These are phyloP conservation scores for Penicillium simplicissimum DNA, from an alignment of 495 filamentous ascomycete species.

Conservation along the genomic window DNA sequence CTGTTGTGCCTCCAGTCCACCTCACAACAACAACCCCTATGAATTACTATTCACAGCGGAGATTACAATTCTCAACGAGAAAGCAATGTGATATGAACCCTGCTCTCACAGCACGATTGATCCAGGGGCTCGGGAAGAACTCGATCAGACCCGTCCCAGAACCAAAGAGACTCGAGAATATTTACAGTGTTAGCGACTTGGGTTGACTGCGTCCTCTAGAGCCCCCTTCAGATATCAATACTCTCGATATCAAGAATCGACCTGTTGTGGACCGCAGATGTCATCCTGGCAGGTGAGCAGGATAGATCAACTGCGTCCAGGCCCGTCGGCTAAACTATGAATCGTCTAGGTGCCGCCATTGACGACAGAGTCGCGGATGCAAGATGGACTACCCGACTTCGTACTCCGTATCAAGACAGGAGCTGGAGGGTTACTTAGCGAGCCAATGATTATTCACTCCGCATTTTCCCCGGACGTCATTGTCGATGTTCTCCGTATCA, in stretches of 20 bases:
- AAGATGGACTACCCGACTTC: background rate
- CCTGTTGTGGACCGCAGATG: background rate
- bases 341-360: conserved; percentile 1
- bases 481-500: background rate
- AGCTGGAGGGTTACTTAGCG: background rate
- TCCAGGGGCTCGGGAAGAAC: no score
- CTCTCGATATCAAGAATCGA: background rate
- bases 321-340: conserved; percentile 7
- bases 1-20: no score
- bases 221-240: no score
- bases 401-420: background rate
- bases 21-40: no score
- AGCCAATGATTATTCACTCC: background rate
- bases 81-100: no score
- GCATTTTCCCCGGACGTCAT: background rate
- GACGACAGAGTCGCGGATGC: background rate
- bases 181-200: no score
- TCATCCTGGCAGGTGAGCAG: background rate
- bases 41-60: no score
- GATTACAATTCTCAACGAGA: no score
- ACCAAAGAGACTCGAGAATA: no score
- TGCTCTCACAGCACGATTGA: no score
- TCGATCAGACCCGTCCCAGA: no score
- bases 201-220: no score
- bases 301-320: conserved; percentile 3